Evolutionary conservation across 2,329 filamentous ascomycete genomes (phyloP), one percentile per base, ranked within the genome.

Genomic region (Arthrobotrys iridis): DNA sequence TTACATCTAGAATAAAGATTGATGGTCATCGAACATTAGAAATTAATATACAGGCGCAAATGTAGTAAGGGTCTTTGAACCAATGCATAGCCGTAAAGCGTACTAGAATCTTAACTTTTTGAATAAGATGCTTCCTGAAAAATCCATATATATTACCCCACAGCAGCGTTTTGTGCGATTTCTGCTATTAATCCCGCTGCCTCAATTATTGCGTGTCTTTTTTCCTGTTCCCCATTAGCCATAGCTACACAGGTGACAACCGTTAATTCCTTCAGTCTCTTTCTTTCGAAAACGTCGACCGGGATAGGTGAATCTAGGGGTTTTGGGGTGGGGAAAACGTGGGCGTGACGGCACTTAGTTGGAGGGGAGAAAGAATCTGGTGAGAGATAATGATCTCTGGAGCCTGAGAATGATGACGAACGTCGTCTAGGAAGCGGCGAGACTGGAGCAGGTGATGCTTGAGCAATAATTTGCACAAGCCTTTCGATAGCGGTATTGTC

Each of bases 401-500:
- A 40, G n/a, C n/a, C n/a, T n/a, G n/a, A 55, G 22, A 64, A 63
- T n/a, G 57, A 30, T 7, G 57, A 41, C 5, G 71, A 68, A 10
- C 71, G 26, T 24, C 71, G 52, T 15, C 24, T 63, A 15, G 63
- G 57, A 2, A 60, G 22, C 28, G 63, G 63, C 2, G 37, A 52
- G 30, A 75, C 58, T 6, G 63, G 57, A 10, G 48, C 37, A 2
- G 71, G 46, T 4, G 71, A 75, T 1, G 55, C 57, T 22, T 41
- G 41, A 10, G 58, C 63, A 22, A 75, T 64, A 3, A 64, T 59
- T 11, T 63, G 43, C n/a, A 58, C 57, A 2, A 75, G 55, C 40
- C 59, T 75, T 4, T 75, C 71, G 18, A 75, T 75, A 3, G 63
- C 35, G 6, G 63, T 68, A 18, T 79, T 78, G 15, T 78, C 77